Evolutionary conservation across 495 filamentous ascomycete species (phyloP).

Genomic region (Clohesyomyces aquaticus): DNA sequence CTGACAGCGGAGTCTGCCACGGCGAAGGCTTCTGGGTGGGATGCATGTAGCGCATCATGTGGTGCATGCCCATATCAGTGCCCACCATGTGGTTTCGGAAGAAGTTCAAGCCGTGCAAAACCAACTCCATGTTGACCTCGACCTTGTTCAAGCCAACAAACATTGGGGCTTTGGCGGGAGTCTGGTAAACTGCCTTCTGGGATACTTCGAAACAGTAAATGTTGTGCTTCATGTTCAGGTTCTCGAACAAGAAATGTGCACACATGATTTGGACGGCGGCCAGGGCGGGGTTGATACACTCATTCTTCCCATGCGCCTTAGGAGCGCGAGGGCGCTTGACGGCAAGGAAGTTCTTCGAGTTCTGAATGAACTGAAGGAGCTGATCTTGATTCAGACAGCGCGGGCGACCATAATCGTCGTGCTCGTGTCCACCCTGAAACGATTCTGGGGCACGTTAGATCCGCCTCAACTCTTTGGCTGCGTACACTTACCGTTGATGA

Average conservation of each 20-base stretch:
- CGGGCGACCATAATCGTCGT: constrained; percentile 17
- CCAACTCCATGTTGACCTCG: constrained; percentile 42
- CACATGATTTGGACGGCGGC: constrained; percentile 41
- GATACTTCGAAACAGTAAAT: constrained; percentile 38
- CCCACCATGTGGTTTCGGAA: constrained; percentile 47
- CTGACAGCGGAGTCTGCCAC: constrained; percentile 30
- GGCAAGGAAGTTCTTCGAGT: constrained; percentile 20
- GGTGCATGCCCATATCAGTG: constrained; percentile 36
- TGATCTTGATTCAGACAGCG: constrained; percentile 28
- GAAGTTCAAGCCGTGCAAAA: constrained; percentile 47
- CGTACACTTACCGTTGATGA: constrained; percentile 41
- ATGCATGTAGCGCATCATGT: constrained; percentile 26
- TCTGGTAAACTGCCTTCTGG: constrained; percentile 43
- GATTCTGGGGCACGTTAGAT: constrained; percentile 25
- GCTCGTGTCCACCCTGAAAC: constrained; percentile 15
- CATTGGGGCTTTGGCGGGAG: constrained; percentile 29
- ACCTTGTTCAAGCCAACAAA: constrained; percentile 37
- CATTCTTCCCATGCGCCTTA: background rate
- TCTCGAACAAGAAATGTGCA: constrained; percentile 39
- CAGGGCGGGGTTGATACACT: constrained; percentile 15
- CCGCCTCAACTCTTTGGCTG: background rate
- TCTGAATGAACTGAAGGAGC: constrained; percentile 21
- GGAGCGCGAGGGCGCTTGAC: constrained; percentile 6
- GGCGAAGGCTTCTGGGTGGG: constrained; percentile 32
- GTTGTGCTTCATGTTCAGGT: constrained; percentile 5